phyloP scores from a whole-genome alignment of 2,329 filamentous ascomycete genomes.

The Botrytis galanthina region DNA sequence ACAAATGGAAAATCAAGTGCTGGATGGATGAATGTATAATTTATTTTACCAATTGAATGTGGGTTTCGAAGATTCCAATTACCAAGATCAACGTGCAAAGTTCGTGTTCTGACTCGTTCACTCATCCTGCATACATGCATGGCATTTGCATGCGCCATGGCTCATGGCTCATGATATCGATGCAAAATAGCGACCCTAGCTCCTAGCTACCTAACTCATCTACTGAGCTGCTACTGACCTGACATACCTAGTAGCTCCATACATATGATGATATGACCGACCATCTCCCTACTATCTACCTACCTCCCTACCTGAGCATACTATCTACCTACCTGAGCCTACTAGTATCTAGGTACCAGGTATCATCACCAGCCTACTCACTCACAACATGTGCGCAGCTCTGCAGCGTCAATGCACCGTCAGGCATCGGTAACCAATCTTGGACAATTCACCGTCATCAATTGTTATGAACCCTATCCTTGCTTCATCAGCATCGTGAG shows the following conservation, averaged over 20 bases:
- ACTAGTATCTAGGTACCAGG: neutral
- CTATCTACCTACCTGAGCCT: neutral
- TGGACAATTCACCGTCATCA: constrained; percentile 2
- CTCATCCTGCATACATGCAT: neutral
- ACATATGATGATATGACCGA: neutral
- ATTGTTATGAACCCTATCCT: constrained; percentile 1
- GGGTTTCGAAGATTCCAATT: constrained; percentile 6
- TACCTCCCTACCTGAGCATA: too few species aligned
- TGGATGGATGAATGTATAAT: neutral
- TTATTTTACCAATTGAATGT: neutral
- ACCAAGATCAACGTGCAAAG: constrained; percentile 14
- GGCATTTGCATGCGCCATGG: neutral
- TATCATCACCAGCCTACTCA: neutral
- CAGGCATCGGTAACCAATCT: constrained; percentile 6
- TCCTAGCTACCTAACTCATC: neutral
- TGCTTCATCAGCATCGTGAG: constrained; percentile 7
- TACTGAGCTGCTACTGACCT: neutral
- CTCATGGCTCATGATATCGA: constrained; percentile 3
- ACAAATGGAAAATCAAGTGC: neutral
- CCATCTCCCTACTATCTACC: neutral
- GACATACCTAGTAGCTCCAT: neutral
- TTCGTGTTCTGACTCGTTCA: constrained; percentile 18
- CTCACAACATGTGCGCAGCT: neutral
- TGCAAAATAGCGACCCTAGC: neutral
- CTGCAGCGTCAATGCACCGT: constrained; percentile 13